phyloP scores from a whole-genome alignment of 768 basidiomycete species.

The Tricholoma furcatifolium region DNA sequence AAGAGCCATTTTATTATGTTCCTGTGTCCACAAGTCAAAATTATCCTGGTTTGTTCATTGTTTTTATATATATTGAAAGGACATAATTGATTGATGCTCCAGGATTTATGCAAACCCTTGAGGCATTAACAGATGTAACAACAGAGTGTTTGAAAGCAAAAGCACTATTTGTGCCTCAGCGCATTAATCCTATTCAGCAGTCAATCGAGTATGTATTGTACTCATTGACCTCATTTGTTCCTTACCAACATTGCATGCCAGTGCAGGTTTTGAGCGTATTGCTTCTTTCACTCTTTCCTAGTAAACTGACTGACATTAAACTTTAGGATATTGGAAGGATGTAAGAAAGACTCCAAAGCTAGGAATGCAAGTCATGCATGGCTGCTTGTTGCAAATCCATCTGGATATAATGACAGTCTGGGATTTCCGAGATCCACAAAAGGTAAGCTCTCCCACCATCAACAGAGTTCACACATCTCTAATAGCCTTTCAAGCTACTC shows the following conservation, averaged over 20 bases:
- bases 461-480: background rate
- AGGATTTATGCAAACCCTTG: no score
- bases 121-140: no score
- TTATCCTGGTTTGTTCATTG: no score
- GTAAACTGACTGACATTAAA: background rate
- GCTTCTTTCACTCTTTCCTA: background rate
- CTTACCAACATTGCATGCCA: background rate
- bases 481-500: background rate
- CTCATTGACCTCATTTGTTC: background rate
- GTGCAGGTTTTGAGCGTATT: background rate
- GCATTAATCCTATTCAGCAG: conserved; percentile 4
- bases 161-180: conserved; percentile 2
- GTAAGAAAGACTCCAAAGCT: conserved; percentile 1
- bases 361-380: background rate
- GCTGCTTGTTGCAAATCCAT: conserved; percentile 12
- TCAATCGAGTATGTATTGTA: conserved; percentile 4
- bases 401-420: conserved; percentile 22
- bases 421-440: conserved; percentile 24
- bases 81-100: no score
- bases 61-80: no score
- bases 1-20: background rate
- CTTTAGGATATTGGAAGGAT: conserved; percentile 10
- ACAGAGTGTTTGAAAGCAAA: background rate
- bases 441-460: conserved; percentile 5
- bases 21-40: no score